phyloP scores from a whole-genome alignment of 2,329 filamentous ascomycete genomes.

The Botrytis squamosa region DNA sequence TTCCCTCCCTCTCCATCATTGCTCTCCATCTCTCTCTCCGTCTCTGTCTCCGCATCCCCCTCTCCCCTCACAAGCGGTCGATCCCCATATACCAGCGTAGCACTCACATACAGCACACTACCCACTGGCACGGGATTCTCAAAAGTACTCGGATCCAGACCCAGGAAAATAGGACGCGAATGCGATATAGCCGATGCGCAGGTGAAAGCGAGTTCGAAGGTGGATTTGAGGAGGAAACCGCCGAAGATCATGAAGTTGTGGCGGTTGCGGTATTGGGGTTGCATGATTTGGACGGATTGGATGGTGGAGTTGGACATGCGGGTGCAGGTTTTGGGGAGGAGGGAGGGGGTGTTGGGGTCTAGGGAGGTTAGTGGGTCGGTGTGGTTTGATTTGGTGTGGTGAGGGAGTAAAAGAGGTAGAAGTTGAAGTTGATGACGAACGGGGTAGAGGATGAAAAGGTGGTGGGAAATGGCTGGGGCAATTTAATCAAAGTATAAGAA shows the following conservation, averaged over 20 bases:
- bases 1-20: background rate
- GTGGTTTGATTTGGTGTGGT: background rate
- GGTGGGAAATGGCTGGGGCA: background rate
- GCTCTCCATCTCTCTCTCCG: background rate
- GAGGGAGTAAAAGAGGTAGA: too few relatives aligned
- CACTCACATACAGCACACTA: conserved; percentile 66
- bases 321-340: conserved; percentile 56
- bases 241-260: conserved; percentile 77
- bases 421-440: too few relatives aligned
- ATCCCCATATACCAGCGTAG: conserved; percentile 67
- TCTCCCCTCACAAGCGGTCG: conserved; percentile 45
- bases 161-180: conserved; percentile 64
- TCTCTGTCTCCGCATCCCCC: conserved; percentile 26
- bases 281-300: conserved; percentile 70
- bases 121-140: conserved; percentile 71
- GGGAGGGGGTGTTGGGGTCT: conserved; percentile 54
- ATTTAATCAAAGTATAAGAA: background rate
- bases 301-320: conserved; percentile 63
- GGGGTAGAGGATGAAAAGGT: too few relatives aligned
- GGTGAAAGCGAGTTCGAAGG: conserved; percentile 71
- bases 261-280: conserved; percentile 66
- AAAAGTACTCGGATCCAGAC: conserved; percentile 68
- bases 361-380: background rate
- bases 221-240: conserved; percentile 67
- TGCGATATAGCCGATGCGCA: conserved; percentile 68